Conservation (phyloP, 2,329 filamentous ascomycete genomes). For the Cercospora brassicicola region DNA sequence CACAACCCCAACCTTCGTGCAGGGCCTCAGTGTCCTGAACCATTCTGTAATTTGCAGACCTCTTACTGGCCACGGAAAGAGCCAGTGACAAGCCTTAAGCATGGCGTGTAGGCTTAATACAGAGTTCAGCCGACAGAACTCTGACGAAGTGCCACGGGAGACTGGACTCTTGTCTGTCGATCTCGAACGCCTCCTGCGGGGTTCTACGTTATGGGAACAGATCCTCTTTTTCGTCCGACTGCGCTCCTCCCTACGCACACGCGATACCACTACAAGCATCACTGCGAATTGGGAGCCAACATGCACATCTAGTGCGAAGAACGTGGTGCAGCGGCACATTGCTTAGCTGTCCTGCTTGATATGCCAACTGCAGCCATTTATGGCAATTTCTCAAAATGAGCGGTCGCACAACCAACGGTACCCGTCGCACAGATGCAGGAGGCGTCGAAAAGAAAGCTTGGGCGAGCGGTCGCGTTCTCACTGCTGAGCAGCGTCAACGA, state of each 20-base stretch:
- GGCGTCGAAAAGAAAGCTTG: slow-evolving; percentile 26
- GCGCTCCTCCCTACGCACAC: background rate
- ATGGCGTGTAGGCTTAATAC: slow-evolving; percentile 7
- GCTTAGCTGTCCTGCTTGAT: slow-evolving; percentile 4
- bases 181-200: slow-evolving; percentile 13
- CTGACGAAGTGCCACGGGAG: background rate
- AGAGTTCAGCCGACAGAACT: slow-evolving; percentile 4
- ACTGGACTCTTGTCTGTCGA: slow-evolving; percentile 11
- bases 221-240: background rate
- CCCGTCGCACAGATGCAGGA: slow-evolving; percentile 18
- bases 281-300: background rate
- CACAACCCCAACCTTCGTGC: background rate
- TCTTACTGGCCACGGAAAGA: background rate
- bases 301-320: background rate
- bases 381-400: slow-evolving; percentile 20
- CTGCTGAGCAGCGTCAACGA: slow-evolving; percentile 27
- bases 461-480: slow-evolving; percentile 29
- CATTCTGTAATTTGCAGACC: background rate
- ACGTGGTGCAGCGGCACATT: slow-evolving; percentile 2
- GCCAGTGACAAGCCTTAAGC: background rate
- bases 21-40: background rate
- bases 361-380: background rate
- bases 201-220: background rate
- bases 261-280: background rate
- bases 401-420: slow-evolving; percentile 26